Base-by-base conservation (phyloP, 768 basidiomycete genomes). In the Coprinopsis cinerea region DNA sequence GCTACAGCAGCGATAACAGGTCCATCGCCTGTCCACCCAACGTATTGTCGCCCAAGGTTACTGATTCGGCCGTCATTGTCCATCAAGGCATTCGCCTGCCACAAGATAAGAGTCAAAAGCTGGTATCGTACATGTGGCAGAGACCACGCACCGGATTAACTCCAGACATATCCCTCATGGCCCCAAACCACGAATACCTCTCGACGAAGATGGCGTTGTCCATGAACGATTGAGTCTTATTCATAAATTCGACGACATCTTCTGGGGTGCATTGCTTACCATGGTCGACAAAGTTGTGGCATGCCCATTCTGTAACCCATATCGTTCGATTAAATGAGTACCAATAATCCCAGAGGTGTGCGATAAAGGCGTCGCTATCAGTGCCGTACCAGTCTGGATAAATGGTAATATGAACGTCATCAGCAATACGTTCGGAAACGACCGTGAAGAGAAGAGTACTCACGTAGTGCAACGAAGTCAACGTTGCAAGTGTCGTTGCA, bases 301-400 rank as follows among this genome's bases (percentile, higher is more conserved):
- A 78, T 0, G 76, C 75, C 76, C 77, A 81, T 56, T 82, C 81
- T 1, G 81, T 82, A 0, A 82, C 72, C 80, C 79, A 82, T 14
- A 82, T 60, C 3, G 78, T 73, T 28, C 63, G 63, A 46, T 78
- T 65, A 61, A 80, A 82, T 3, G 76, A 75, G 9, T 67, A 48
- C 56, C 79, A 69, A 55, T 74, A 79, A 58, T 79, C 74, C 43
- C 68, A 60, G 20, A 80, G 55, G 59, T 79, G 75, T 14, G 66
- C 59, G 36, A 71, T 68, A 53, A 82, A 79, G 7, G 58, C 59
- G 1, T 71, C 69, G 1, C 75, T 72, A 53, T 79, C 74, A 24
- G 72, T 67, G 48, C 74, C 78, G 60, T 82, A 82, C 70, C 72
- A 77, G 53, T 76, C 69, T 74, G 51, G 6, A 41, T 5, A n/a